These are phyloP conservation scores for Serendipita vermifera DNA, from an alignment of 768 basidiomycete species.

Conservation along the genomic window DNA sequence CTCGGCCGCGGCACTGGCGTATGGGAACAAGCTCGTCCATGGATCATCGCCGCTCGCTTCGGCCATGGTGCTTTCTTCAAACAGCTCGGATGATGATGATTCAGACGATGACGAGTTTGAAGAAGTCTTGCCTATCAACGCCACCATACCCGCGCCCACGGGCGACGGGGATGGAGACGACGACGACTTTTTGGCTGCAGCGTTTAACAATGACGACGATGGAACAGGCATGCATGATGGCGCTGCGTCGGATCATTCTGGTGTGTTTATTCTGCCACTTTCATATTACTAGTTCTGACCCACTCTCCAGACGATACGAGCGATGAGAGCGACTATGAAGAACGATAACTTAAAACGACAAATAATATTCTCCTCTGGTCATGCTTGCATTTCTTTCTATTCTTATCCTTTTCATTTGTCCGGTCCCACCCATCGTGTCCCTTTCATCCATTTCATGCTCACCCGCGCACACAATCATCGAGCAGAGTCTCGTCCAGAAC, in stretches of 20 bases:
- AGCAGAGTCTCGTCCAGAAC: too few species aligned
- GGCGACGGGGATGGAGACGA: not conserved
- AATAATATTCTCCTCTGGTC: not conserved
- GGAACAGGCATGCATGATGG: not conserved
- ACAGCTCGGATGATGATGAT: not conserved
- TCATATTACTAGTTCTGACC: too few species aligned
- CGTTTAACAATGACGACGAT: not conserved
- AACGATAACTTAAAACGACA: not conserved
- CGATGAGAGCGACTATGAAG: constrained; percentile 5
- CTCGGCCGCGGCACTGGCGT: not conserved
- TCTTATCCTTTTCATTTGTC: too few species aligned
- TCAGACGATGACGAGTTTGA: not conserved
- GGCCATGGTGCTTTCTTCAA: not conserved
- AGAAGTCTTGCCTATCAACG: not conserved
- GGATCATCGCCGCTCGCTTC: not conserved
- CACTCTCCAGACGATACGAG: constrained; percentile 1
- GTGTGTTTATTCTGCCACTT: too few species aligned
- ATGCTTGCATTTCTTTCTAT: too few species aligned
- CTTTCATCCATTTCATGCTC: not conserved
- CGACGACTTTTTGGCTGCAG: constrained; percentile 1
- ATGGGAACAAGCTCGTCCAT: not conserved
- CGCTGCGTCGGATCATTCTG: not conserved
- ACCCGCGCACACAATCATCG: not conserved
- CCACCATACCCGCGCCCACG: not conserved
- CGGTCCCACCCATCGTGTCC: too few species aligned